phyloP scores from a whole-genome alignment of 1,139 yeast genomes.

The Geotrichum citri-aurantii region DNA sequence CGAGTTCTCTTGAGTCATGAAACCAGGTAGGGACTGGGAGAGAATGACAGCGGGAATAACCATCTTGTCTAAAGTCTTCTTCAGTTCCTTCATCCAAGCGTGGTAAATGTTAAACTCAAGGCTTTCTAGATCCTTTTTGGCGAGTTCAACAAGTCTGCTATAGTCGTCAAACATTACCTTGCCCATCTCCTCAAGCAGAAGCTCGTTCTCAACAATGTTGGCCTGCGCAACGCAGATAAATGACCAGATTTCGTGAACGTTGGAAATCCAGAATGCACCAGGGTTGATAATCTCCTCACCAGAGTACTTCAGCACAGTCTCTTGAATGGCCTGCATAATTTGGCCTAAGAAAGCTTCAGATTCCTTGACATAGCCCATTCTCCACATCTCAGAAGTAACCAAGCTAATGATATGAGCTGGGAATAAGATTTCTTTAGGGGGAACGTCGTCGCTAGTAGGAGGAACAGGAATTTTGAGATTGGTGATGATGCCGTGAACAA shows the following conservation, averaged over 20 bases:
- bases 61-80: slow-evolving; percentile 84
- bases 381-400: slow-evolving; percentile 96
- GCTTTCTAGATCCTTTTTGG: slow-evolving; percentile 90
- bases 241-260: slow-evolving; percentile 91
- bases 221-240: slow-evolving; percentile 92
- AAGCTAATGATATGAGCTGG: slow-evolving; percentile 94
- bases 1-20: slow-evolving; percentile 80
- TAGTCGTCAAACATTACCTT: slow-evolving; percentile 88
- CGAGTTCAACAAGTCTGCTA: slow-evolving; percentile 81
- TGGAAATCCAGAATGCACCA: slow-evolving; percentile 97
- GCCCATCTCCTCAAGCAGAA: slow-evolving; percentile 76
- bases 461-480: slow-evolving; percentile 86
- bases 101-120: slow-evolving; percentile 91
- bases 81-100: slow-evolving; percentile 96
- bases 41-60: slow-evolving; percentile 90
- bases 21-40: slow-evolving; percentile 94
- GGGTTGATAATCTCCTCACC: slow-evolving; percentile 86
- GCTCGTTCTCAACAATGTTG: slow-evolving; percentile 78
- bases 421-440: slow-evolving; percentile 87
- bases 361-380: slow-evolving; percentile 87
- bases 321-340: slow-evolving; percentile 82
- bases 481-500: slow-evolving; percentile 79
- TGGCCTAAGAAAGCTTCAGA: slow-evolving; percentile 89
- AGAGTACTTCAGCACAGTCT: slow-evolving; percentile 42
- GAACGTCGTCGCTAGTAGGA: slow-evolving; percentile 71